Evolutionary conservation across 768 basidiomycete genomes (phyloP), one percentile per base, ranked within the genome.

Genomic region (Auricularia sp.): DNA sequence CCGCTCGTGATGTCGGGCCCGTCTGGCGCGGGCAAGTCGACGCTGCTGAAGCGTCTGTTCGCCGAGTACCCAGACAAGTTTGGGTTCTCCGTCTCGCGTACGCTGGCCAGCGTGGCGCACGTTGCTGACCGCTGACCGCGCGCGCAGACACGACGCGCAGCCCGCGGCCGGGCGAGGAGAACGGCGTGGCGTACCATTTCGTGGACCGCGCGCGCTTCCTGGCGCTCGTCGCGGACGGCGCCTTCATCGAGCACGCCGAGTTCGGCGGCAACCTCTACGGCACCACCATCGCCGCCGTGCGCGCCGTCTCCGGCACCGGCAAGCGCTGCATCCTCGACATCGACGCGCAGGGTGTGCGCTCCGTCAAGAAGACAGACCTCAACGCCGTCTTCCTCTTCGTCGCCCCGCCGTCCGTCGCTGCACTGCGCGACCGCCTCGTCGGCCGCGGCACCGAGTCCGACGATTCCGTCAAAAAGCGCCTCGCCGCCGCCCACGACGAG

Each of bases 181-280:
- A 93, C 72, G 93, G 93, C 61, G 82, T 83, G 69, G 87, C 92
- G 66, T 98, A 98, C 75, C 84, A 93, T 74, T 98, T 97, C 70
- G 87, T 93, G 12, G 77, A 82, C 12, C 76, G 77, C 35, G 84
- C 88, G n/a, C 76, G 74, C 23, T 98, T 98, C 78, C 81, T 80
- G 68, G 76, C 81, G 33, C 83, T 96, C 68, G 81, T 93, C 58
- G 73, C 74, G 18, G 76, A 86, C 33, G 80, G 83, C 63, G 93
- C 88, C 21, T 98, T 98, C 75, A 89, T 98, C 68, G 96, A 98
- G 76, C 84, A 93, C 69, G 93, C 96, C 16, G 87, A 96, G 74
- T 98, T 96, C 77, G 92, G 90, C 0, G 85, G 88, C 29, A 97
- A 98, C 72, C 83, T 83, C 70, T 98, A 98, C 71, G 95, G 95